phyloP scores from a whole-genome alignment of 306 rosid genomes.

The Abrus pulchellus region DNA sequence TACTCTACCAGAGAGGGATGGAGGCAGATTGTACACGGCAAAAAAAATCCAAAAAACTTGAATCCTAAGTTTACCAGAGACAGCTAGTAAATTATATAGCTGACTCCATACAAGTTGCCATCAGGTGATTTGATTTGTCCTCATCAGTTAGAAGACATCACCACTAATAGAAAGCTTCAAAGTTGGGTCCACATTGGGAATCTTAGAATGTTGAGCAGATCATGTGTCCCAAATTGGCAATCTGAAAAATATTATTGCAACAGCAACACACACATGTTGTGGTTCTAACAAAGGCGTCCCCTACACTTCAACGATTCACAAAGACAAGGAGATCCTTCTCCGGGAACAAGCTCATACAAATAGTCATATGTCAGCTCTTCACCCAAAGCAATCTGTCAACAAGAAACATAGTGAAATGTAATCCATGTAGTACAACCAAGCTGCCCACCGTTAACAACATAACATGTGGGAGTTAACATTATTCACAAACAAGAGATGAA shows the following conservation, averaged over 20 bases:
- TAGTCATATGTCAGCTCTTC: constrained; percentile 85
- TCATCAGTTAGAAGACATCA: constrained; percentile 22
- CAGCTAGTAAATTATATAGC: neutral
- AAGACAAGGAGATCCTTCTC: constrained; percentile 75
- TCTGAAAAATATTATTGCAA: constrained; percentile 36
- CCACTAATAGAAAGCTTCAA: constrained; percentile 14
- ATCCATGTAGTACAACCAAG: neutral
- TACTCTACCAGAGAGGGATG: constrained; percentile 33
- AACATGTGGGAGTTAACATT: neutral
- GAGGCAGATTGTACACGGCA: neutral
- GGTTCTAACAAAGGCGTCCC: constrained; percentile 65
- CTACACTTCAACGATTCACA: constrained; percentile 74
- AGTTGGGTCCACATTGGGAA: constrained; percentile 29
- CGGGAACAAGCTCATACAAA: constrained; percentile 64
- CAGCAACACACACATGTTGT: constrained; percentile 12
- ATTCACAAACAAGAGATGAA: neutral
- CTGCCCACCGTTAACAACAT: neutral
- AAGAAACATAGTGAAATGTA: constrained; percentile 44
- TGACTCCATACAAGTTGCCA: constrained; percentile 30
- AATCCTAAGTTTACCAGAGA: constrained; percentile 39
- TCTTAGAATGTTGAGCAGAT: constrained; percentile 13
- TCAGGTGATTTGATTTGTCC: constrained; percentile 29
- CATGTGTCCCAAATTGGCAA: constrained; percentile 41
- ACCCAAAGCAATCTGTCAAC: constrained; percentile 84
- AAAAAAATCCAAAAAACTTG: constrained; percentile 27